A percentile compares a stretch with the other conserved stretches of the same genome.
These are phyloP conservation scores for Lasiodiplodia sp. DNA, from an alignment of 2,329 filamentous ascomycete species.

Conservation along the genomic window DNA sequence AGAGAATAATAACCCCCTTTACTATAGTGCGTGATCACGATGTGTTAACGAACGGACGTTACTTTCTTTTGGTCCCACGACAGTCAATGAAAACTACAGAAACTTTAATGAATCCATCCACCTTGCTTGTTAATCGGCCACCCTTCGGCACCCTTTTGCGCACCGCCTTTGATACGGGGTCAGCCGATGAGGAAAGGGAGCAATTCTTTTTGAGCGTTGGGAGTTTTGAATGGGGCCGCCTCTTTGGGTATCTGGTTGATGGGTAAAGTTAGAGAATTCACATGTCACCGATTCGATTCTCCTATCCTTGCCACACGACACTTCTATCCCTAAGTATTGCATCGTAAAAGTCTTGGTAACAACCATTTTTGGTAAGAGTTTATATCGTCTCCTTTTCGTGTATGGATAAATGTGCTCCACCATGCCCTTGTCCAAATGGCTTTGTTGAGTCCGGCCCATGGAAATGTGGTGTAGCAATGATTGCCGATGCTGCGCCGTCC, in stretches of 20 bases:
- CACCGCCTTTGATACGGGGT: neutral
- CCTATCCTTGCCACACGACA: neutral
- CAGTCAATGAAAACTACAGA: slow-evolving; percentile 17
- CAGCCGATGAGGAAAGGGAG: neutral
- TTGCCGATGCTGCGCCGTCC: neutral
- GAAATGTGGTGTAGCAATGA: neutral
- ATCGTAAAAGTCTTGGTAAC: neutral
- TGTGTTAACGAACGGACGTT: slow-evolving; percentile 16
- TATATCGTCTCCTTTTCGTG: neutral
- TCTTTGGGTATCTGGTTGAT: slow-evolving; percentile 2
- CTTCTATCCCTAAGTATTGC: neutral
- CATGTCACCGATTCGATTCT: slow-evolving; percentile 3
- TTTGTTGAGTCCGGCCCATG: neutral
- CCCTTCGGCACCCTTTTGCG: neutral
- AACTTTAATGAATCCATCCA: slow-evolving; percentile 9
- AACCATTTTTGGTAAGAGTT: neutral
- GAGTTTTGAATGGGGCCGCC: slow-evolving; percentile 4
- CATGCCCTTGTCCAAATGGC: neutral
- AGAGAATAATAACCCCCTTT: slow-evolving; percentile 27
- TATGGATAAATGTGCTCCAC: neutral
- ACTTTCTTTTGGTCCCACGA: slow-evolving; percentile 9
- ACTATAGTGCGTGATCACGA: slow-evolving; percentile 24
- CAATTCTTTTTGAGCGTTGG: slow-evolving; percentile 18
- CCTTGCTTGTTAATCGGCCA: neutral
- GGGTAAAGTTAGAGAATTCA: slow-evolving; percentile 25